Evolutionary conservation across 1,284 basidiomycete species (phyloP).

Genomic region (Tausonia pullulans): DNA sequence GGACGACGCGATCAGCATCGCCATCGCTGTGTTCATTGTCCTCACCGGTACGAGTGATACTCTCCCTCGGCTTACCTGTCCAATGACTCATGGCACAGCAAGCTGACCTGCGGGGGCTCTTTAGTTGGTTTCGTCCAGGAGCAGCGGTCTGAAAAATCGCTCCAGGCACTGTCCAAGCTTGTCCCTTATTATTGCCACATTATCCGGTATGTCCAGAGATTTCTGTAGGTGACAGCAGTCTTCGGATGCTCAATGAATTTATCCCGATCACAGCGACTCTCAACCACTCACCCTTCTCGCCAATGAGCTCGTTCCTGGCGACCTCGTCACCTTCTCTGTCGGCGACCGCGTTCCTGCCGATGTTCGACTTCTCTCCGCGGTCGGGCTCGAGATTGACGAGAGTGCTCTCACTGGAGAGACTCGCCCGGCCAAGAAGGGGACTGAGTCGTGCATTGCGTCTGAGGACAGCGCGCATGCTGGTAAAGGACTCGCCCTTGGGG

Average conservation of each 20-base stretch:
- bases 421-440: constrained; percentile 59
- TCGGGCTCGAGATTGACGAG: constrained; percentile 89
- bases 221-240: not conserved
- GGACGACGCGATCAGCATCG: constrained; percentile 89
- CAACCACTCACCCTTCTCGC: constrained; percentile 69
- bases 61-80: not conserved
- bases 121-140: constrained; percentile 92
- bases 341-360: constrained; percentile 93
- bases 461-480: constrained; percentile 32
- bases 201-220: constrained; percentile 44
- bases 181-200: constrained; percentile 74
- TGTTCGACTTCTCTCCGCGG: constrained; percentile 63
- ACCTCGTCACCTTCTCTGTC: constrained; percentile 73
- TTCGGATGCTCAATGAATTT: constrained; percentile 45
- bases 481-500: constrained; percentile 56
- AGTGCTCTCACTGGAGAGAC: constrained; percentile 92
- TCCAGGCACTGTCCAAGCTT: constrained; percentile 57
- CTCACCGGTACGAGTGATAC: constrained; percentile 50
- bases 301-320: constrained; percentile 89
- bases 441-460: constrained; percentile 32
- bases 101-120: not conserved
- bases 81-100: not conserved
- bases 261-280: constrained; percentile 53
- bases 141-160: constrained; percentile 82
- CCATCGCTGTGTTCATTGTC: constrained; percentile 85